These are phyloP conservation scores for Microbotryum intermedium DNA, from an alignment of 1,284 basidiomycete species.

Conservation along the genomic window DNA sequence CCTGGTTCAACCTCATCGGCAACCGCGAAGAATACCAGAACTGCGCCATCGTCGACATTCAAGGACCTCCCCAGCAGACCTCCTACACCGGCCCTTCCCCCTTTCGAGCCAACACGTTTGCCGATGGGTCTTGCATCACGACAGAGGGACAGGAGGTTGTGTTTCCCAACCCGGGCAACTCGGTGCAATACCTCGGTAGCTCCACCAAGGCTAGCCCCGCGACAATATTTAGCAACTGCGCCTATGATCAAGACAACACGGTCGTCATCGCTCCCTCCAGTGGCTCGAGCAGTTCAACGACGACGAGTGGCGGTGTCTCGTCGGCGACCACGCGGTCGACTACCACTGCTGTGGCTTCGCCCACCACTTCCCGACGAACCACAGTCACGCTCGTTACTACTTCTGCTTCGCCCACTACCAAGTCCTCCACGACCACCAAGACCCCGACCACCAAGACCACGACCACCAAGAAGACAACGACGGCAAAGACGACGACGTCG, in stretches of 20 bases:
- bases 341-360: not conserved
- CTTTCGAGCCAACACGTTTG: slow-evolving; percentile 41
- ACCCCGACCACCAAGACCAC: not conserved
- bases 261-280: slow-evolving; percentile 18
- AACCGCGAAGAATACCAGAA: slow-evolving; percentile 37
- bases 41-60: slow-evolving; percentile 41
- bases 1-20: slow-evolving; percentile 40
- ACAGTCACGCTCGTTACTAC: not conserved
- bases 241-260: slow-evolving; percentile 4
- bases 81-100: slow-evolving; percentile 35
- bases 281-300: not conserved
- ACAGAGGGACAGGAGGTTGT: slow-evolving; percentile 34
- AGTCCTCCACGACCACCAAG: not conserved
- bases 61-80: slow-evolving; percentile 4
- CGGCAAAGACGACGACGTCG: not conserved
- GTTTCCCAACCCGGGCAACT: slow-evolving; percentile 37
- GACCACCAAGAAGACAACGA: not conserved
- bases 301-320: not conserved
- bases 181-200: slow-evolving; percentile 33
- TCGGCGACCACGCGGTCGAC: not conserved
- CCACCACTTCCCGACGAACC: not conserved
- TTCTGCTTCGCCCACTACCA: not conserved
- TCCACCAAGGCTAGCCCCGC: slow-evolving; percentile 3
- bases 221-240: slow-evolving; percentile 14
- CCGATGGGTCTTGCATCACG: slow-evolving; percentile 37